phyloP scores from a whole-genome alignment of 108 stramenopile genomes.

The Mediolabrus comicus region DNA sequence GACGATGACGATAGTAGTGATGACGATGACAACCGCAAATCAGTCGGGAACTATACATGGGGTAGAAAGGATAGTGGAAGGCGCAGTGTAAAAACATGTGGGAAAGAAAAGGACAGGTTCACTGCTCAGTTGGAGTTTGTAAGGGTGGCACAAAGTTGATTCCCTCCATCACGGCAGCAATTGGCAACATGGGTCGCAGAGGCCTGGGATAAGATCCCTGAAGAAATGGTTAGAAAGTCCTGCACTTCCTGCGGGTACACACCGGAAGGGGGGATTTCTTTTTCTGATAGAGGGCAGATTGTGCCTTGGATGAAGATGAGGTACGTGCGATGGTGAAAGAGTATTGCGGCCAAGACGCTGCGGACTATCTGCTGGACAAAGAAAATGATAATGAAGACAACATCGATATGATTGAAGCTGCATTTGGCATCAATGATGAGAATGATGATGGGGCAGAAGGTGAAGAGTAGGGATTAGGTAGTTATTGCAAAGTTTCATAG shows the following conservation, averaged over 20 bases:
- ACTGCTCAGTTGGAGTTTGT: not conserved
- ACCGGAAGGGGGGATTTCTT: not conserved
- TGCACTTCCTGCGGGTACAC: constrained; percentile 21
- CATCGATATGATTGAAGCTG: no score
- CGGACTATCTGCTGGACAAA: not conserved
- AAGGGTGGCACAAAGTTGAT: not conserved
- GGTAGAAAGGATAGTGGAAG: constrained; percentile 10
- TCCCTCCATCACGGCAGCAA: not conserved
- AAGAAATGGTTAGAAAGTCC: constrained; percentile 16
- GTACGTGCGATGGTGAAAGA: not conserved
- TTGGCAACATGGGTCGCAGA: constrained; percentile 24
- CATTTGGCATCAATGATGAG: no score
- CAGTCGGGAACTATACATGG: not conserved
- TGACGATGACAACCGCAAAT: no score
- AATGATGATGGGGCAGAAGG: no score
- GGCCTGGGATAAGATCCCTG: constrained; percentile 36
- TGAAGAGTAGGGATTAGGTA: no score
- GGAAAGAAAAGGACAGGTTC: constrained; percentile 15
- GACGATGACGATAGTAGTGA: no score
- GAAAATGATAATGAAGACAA: not conserved
- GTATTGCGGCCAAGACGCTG: not conserved
- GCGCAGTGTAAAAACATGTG: not conserved
- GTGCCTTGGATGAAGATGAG: not conserved
- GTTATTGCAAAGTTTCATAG: no score
- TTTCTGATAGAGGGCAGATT: no score